A percentile compares a stretch with the other conserved stretches of the same genome.
Evolutionary conservation across 2,329 filamentous ascomycete species (phyloP).

Genomic region (Alternaria dauci): DNA sequence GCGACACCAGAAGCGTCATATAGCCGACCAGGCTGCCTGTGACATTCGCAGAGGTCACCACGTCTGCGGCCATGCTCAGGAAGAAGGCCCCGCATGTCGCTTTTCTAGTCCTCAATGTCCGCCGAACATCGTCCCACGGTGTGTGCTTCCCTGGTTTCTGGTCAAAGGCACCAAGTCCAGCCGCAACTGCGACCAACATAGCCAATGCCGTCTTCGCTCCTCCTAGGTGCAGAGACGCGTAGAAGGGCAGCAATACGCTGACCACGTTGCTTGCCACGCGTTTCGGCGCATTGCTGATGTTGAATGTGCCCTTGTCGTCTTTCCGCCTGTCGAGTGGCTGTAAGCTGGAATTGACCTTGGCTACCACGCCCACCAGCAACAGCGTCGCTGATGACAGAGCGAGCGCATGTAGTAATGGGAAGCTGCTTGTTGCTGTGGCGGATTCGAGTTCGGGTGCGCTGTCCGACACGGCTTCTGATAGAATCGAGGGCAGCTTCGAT

Average conservation of each 20-base stretch:
- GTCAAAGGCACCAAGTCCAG: constrained; percentile 52
- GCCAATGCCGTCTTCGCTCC: constrained; percentile 63
- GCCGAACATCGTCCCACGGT: constrained; percentile 41
- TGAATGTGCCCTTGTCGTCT: constrained; percentile 26
- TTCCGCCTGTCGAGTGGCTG: constrained; percentile 50
- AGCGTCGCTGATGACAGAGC: constrained; percentile 58
- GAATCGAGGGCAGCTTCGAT: constrained; percentile 27
- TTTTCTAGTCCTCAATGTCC: constrained; percentile 49
- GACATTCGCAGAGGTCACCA: constrained; percentile 31
- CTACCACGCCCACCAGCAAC: constrained; percentile 54
- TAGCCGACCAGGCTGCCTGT: constrained; percentile 55
- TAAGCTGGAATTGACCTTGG: constrained; percentile 40
- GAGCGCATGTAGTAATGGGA: constrained; percentile 55
- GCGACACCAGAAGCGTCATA: constrained; percentile 55
- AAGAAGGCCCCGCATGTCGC: constrained; percentile 49
- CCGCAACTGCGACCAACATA: constrained; percentile 57
- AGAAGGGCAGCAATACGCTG: constrained; percentile 62
- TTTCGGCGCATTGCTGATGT: constrained; percentile 19
- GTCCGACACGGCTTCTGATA: constrained; percentile 36
- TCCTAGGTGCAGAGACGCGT: constrained; percentile 64
- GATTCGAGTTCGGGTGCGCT: constrained; percentile 20
- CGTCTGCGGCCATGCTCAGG: constrained; percentile 46
- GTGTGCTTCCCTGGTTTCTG: constrained; percentile 45
- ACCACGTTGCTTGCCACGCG: constrained; percentile 48
- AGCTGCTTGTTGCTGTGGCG: constrained; percentile 17